Percentiles rank a stretch among this genome's conserved stretches.
Evolutionary conservation across 2,329 filamentous ascomycete genomes (phyloP).

Genomic region (Endoconidiophora laricicola): DNA sequence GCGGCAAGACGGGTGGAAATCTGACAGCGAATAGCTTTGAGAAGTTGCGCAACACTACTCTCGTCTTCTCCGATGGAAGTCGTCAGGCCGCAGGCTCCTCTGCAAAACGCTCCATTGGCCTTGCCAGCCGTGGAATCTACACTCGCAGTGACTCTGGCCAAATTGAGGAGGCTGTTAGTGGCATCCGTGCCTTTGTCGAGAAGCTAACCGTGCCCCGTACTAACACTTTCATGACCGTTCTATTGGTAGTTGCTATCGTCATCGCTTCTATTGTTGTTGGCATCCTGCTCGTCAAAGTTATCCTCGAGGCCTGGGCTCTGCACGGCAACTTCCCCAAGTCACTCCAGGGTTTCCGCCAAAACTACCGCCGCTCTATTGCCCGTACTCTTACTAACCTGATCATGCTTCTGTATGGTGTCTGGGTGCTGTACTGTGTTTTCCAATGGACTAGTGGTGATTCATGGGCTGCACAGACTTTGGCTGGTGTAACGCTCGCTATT

Average conservation of each 20-base stretch:
- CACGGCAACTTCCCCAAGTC: slow-evolving; percentile 70
- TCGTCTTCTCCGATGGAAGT: slow-evolving; percentile 50
- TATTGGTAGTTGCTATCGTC: slow-evolving; percentile 75
- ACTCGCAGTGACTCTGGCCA: slow-evolving; percentile 16
- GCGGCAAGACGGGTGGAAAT: slow-evolving; percentile 67
- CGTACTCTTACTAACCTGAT: slow-evolving; percentile 83
- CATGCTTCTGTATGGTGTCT: slow-evolving; percentile 79
- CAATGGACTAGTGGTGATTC: slow-evolving; percentile 90
- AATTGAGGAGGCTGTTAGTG: slow-evolving; percentile 42
- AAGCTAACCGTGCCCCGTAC: slow-evolving; percentile 69
- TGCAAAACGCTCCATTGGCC: slow-evolving; percentile 23
- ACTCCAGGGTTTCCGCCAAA: slow-evolving; percentile 72
- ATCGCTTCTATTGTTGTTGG: slow-evolving; percentile 70
- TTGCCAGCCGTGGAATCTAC: slow-evolving; percentile 15
- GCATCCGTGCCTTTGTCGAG: slow-evolving; percentile 71
- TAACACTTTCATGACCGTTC: slow-evolving; percentile 91
- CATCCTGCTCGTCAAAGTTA: slow-evolving; percentile 77
- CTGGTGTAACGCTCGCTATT: slow-evolving; percentile 59
- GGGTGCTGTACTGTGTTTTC: slow-evolving; percentile 91
- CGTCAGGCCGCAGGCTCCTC: slow-evolving; percentile 31
- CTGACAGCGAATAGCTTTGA: slow-evolving; percentile 62
- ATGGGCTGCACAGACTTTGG: slow-evolving; percentile 76
- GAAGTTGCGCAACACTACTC: slow-evolving; percentile 57
- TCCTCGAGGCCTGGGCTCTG: slow-evolving; percentile 83
- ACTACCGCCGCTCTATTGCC: slow-evolving; percentile 88